Evolutionary conservation across 768 basidiomycete genomes (phyloP), one percentile per base, ranked within the genome.

Genomic region (Rhizopogon salebrosus): DNA sequence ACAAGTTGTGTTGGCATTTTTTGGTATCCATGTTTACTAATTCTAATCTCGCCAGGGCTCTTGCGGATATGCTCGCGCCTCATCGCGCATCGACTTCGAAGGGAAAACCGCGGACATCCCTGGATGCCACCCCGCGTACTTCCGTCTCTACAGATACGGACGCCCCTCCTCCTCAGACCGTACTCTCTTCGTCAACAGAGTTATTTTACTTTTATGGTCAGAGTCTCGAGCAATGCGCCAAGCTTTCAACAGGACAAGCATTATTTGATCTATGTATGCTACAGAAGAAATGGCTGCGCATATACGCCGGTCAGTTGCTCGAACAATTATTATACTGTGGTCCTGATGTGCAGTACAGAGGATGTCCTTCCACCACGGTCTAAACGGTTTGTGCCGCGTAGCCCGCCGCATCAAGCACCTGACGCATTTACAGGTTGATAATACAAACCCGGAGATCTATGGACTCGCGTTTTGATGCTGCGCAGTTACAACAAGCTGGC

Each of bases 191-290:
- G 0, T 98, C 95, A 0, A 98, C 95, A 1, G 95, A 98, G 60
- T 72, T 99, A 16, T 99, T 98, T 74, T 97, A 95, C 67, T 93
- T 97, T 70, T 98, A 98, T 64, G 92, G 85, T 0, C 94, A 98
- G 66, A 94, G 87, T 51, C 72, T 99, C 34, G 97, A 98, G 49
- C 91, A 94, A 63, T 98, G 95, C 62, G 87, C 91, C 2, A 94
- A 90, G 62, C 74, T 97, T 3, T 94, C 91, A 9, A 91, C 85
- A 1, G 88, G 90, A 0, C 83, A 87, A 54, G 80, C 93, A 4
- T 70, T 99, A 56, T 88, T 84, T 65, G 92, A 95, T 59, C 66
- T 99, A 34, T 83, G 82, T 50, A 77, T 75, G 16, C 69, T 99
- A 36, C 92, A 92, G 63, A 92, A 85, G 66, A 98, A 98, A 66